A percentile compares a stretch with the other conserved stretches of the same genome.
These are phyloP conservation scores for Xylariomycetidae sp. DNA, from an alignment of 2,329 filamentous ascomycete species.

Conservation along the genomic window DNA sequence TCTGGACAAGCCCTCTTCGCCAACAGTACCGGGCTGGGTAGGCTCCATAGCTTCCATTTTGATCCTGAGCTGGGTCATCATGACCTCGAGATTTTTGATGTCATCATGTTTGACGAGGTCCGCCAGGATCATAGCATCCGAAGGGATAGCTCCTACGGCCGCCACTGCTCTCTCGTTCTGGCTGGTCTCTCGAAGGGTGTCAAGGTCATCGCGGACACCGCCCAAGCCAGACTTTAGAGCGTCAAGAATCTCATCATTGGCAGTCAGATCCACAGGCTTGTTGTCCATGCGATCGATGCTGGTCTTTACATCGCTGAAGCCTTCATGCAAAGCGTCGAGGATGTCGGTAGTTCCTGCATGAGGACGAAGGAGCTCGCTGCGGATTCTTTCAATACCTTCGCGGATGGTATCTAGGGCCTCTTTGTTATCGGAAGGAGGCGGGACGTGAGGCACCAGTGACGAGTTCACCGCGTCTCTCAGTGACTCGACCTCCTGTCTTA, in stretches of 20 bases:
- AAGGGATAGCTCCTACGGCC: conserved; percentile 44
- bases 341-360: conserved; percentile 76
- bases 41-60: conserved; percentile 76
- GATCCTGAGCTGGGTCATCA: conserved; percentile 74
- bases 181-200: conserved; percentile 58
- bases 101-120: conserved; percentile 62
- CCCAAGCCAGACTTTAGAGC: conserved; percentile 78
- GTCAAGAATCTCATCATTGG: conserved; percentile 84
- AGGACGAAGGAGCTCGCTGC: conserved; percentile 65
- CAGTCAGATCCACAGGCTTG: conserved; percentile 74
- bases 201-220: conserved; percentile 70
- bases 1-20: conserved; percentile 32
- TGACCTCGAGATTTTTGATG: conserved; percentile 76
- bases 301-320: conserved; percentile 67
- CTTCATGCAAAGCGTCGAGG: conserved; percentile 83
- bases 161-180: conserved; percentile 24
- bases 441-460: conserved; percentile 54
- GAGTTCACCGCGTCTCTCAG: conserved; percentile 72
- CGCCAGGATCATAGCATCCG: conserved; percentile 40
- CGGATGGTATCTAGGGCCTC: conserved; percentile 67
- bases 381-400: conserved; percentile 67
- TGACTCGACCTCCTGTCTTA: conserved; percentile 77
- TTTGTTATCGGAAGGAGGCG: conserved; percentile 39
- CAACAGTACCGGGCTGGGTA: conserved; percentile 34
- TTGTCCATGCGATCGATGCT: conserved; percentile 73